These are phyloP conservation scores for Boeremia lycopersici DNA, from an alignment of 2,329 filamentous ascomycete genomes.

Conservation along the genomic window DNA sequence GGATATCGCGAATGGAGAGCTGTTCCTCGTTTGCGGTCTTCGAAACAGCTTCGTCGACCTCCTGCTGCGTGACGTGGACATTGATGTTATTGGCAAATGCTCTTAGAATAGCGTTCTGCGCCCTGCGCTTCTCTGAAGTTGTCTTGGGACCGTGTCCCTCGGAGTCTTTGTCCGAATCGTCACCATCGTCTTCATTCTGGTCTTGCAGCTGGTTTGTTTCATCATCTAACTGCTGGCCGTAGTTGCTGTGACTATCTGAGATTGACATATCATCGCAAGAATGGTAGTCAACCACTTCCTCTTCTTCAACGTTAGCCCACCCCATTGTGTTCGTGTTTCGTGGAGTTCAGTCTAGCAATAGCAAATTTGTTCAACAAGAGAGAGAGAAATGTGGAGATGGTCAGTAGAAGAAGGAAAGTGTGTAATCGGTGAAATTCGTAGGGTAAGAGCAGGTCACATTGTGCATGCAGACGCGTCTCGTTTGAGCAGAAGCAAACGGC, in stretches of 20 bases:
- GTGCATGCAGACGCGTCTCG: constrained; percentile 18
- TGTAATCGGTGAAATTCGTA: not conserved
- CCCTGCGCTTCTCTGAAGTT: constrained; percentile 46
- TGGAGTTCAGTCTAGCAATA: too few relatives aligned
- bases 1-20: constrained; percentile 59
- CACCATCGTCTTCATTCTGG: not conserved
- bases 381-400: not conserved
- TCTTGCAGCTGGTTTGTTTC: not conserved
- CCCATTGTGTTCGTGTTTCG: constrained; percentile 15
- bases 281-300: constrained; percentile 24
- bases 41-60: constrained; percentile 44
- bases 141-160: constrained; percentile 36
- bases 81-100: constrained; percentile 52
- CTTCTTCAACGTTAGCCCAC: constrained; percentile 26
- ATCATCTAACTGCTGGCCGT: not conserved
- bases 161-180: constrained; percentile 33
- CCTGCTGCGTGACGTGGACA: constrained; percentile 50
- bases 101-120: constrained; percentile 52
- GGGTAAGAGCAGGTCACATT: constrained; percentile 11
- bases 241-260: constrained; percentile 8
- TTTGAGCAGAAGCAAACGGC: constrained; percentile 24
- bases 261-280: constrained; percentile 16
- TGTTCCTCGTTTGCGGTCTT: constrained; percentile 52
- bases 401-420: not conserved
- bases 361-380: not conserved